These are phyloP conservation scores for Penicillium arizonense DNA, from an alignment of 495 filamentous ascomycete genomes.

Conservation along the genomic window DNA sequence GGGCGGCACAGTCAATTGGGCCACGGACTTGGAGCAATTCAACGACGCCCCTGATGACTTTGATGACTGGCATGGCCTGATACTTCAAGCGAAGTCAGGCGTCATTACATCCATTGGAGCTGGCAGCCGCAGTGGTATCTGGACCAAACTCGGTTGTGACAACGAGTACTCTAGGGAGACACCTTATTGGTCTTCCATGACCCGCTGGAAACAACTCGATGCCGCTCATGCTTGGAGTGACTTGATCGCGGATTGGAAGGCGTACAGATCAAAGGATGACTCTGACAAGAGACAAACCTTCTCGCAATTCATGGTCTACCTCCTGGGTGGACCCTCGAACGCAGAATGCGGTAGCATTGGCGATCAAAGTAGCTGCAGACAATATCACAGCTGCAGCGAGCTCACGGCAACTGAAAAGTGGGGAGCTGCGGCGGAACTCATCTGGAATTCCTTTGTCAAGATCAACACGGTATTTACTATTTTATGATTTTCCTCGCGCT, in stretches of 20 bases:
- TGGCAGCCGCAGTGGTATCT: not conserved
- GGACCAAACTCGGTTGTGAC: not conserved
- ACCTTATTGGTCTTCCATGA: not conserved
- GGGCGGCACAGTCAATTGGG: constrained; percentile 41
- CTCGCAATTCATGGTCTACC: not conserved
- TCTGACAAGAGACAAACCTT: not conserved
- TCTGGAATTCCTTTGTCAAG: constrained; percentile 30
- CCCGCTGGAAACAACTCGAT: not conserved
- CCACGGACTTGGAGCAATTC: constrained; percentile 29
- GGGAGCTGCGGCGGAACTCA: constrained; percentile 22
- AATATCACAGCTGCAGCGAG: too few relatives aligned
- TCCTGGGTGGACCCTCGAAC: not conserved
- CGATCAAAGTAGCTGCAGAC: not conserved
- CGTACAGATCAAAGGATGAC: not conserved
- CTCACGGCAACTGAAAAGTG: not conserved
- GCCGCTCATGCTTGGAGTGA: not conserved
- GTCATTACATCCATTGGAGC: not conserved
- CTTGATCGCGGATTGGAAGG: not conserved
- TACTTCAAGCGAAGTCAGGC: not conserved
- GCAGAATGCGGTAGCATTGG: not conserved
- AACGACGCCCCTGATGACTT: not conserved
- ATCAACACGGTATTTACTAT: constrained; percentile 9
- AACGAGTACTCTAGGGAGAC: not conserved
- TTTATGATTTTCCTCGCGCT: not conserved
- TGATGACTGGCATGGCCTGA: not conserved